Evolutionary conservation across 345 rosid species (phyloP).

Genomic region (Turnera subulata): DNA sequence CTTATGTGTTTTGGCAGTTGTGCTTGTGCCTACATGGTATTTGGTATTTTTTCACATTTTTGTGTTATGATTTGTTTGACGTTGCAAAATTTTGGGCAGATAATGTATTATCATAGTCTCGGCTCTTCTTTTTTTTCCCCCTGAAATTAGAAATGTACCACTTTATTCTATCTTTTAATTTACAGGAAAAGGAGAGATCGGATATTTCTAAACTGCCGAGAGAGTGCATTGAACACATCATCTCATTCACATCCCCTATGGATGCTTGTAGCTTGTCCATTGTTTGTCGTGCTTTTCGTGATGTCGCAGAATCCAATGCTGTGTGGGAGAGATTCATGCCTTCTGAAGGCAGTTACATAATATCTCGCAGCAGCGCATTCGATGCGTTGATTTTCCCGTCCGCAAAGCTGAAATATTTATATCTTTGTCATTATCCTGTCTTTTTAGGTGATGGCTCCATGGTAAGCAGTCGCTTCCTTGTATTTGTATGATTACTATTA

Average conservation of each 20-base stretch:
- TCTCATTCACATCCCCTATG: constrained; percentile 23
- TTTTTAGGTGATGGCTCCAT: constrained; percentile 8
- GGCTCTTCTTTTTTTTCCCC: too few relatives aligned
- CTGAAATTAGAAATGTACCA: too few relatives aligned
- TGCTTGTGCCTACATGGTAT: too few relatives aligned
- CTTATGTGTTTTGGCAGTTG: too few relatives aligned
- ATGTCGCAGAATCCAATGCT: constrained; percentile 25
- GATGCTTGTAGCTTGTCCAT: constrained; percentile 22
- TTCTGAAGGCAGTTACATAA: constrained; percentile 2
- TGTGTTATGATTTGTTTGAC: too few relatives aligned
- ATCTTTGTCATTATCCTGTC: constrained; percentile 8
- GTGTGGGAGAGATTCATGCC: constrained; percentile 33
- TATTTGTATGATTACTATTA: too few relatives aligned
- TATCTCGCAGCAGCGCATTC: constrained; percentile 1
- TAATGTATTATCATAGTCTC: too few relatives aligned
- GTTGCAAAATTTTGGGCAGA: too few relatives aligned
- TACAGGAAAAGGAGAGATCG: not conserved
- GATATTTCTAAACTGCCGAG: not conserved
- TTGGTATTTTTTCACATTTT: too few relatives aligned
- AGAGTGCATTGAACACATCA: constrained; percentile 12
- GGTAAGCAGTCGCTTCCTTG: too few relatives aligned
- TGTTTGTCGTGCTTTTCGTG: constrained; percentile 19
- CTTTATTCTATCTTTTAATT: too few relatives aligned
- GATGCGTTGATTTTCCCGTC: not conserved
- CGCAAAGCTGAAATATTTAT: constrained; percentile 1